Percentiles rank a stretch among this genome's conserved stretches.
phyloP scores from a whole-genome alignment of 1,139 yeast genomes.

The Geotrichum klebahnii region DNA sequence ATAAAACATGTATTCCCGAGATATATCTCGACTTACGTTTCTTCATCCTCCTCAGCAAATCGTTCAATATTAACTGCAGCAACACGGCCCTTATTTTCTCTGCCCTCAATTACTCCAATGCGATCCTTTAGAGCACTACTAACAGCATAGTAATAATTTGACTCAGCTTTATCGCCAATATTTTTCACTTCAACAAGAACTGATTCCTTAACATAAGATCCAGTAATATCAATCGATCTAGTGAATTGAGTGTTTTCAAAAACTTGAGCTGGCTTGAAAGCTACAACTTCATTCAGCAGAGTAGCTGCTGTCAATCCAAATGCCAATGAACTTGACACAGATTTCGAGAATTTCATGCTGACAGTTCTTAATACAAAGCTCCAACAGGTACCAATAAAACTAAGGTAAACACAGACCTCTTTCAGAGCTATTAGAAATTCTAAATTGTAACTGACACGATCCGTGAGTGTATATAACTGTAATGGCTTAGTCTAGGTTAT shows the following conservation, averaged over 20 bases:
- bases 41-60: conserved; percentile 23
- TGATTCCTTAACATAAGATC: conserved; percentile 64
- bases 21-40: conserved; percentile 21
- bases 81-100: conserved; percentile 25
- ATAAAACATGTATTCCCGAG: conserved; percentile 29
- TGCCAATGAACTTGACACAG: conserved; percentile 5
- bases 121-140: conserved; percentile 46
- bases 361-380: background rate
- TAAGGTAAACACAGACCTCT: background rate
- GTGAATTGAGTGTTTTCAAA: conserved; percentile 35
- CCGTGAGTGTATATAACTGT: background rate
- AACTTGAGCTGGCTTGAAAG: conserved; percentile 19
- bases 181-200: conserved; percentile 56
- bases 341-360: conserved; percentile 9
- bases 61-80: conserved; percentile 23
- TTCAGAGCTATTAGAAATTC: background rate
- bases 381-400: background rate
- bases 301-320: conserved; percentile 5
- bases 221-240: conserved; percentile 54
- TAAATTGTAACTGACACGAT: background rate
- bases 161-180: conserved; percentile 51
- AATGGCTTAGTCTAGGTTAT: background rate
- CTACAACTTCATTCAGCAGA: conserved; percentile 9
- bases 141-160: conserved; percentile 53
- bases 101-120: conserved; percentile 47